phyloP scores from a whole-genome alignment of 257 asterid genomes.

The Cynanchum wilfordii region DNA sequence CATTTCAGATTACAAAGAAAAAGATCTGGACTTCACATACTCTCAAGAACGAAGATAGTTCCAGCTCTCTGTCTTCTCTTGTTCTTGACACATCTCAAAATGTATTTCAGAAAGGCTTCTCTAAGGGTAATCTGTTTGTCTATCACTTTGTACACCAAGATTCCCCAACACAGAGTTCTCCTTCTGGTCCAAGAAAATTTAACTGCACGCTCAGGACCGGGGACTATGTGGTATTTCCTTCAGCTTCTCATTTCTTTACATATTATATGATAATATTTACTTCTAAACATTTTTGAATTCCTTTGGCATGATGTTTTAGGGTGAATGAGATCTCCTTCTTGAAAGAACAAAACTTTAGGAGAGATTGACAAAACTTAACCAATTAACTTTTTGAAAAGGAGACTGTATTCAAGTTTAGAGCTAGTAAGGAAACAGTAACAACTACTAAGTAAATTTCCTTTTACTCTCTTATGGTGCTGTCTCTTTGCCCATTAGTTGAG shows the following conservation, averaged over 20 bases:
- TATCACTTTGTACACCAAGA: constrained; percentile 59
- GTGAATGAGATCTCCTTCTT: background rate
- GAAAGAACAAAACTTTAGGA: background rate
- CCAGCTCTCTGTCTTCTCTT: constrained; percentile 48
- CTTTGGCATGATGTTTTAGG: background rate
- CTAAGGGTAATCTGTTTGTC: constrained; percentile 43
- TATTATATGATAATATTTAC: background rate
- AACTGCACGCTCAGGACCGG: constrained; percentile 52
- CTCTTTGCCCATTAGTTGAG: background rate
- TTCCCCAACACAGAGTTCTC: constrained; percentile 32
- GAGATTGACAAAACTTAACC: background rate
- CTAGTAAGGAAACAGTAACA: background rate
- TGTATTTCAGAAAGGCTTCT: constrained; percentile 24
- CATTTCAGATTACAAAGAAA: constrained; percentile 55
- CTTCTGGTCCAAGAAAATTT: constrained; percentile 29
- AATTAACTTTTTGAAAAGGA: background rate
- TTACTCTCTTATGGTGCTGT: background rate
- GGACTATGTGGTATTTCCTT: constrained; percentile 78
- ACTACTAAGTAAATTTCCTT: background rate
- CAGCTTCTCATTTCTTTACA: constrained; percentile 7
- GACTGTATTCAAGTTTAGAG: background rate
- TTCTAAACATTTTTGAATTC: constrained; percentile 3
- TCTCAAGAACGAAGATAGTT: constrained; percentile 34
- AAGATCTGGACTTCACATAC: constrained; percentile 53
- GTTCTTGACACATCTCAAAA: constrained; percentile 55